These are phyloP conservation scores for Fusarium goolgardi DNA, from an alignment of 2,329 filamentous ascomycete genomes.

Conservation along the genomic window DNA sequence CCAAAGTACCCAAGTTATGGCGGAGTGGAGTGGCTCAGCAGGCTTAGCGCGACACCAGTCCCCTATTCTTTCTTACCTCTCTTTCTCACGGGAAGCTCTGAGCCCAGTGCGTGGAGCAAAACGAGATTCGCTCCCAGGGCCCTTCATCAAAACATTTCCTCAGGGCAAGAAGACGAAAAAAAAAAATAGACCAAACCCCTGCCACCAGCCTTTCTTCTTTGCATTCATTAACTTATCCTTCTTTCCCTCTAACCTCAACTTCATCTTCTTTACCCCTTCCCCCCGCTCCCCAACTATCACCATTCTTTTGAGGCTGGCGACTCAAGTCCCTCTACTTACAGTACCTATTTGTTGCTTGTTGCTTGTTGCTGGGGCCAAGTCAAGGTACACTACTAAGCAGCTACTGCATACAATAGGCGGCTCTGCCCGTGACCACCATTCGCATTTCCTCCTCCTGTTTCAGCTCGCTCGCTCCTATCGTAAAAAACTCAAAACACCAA, in stretches of 20 bases:
- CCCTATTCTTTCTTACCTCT: constrained; percentile 48
- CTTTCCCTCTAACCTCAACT: constrained; percentile 42
- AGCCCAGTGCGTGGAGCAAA: constrained; percentile 43
- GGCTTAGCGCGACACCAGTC: constrained; percentile 47
- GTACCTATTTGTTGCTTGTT: constrained; percentile 43
- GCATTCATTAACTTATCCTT: constrained; percentile 41
- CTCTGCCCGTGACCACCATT: constrained; percentile 46
- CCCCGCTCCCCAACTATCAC: constrained; percentile 45
- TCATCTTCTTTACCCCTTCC: constrained; percentile 39
- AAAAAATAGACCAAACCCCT: constrained; percentile 41
- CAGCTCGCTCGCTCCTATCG: constrained; percentile 46
- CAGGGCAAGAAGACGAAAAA: constrained; percentile 25
- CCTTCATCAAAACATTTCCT: constrained; percentile 48
- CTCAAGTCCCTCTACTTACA: constrained; percentile 41
- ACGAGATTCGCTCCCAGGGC: constrained; percentile 44
- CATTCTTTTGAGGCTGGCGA: constrained; percentile 50
- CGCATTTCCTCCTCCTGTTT: constrained; percentile 46
- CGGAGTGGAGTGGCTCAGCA: constrained; percentile 50
- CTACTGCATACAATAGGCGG: constrained; percentile 28
- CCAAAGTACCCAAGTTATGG: constrained; percentile 39
- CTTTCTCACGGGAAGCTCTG: constrained; percentile 34
- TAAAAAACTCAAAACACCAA: constrained; percentile 40
- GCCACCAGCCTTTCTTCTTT: constrained; percentile 38
- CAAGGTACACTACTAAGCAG: constrained; percentile 17
- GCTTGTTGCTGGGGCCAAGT: constrained; percentile 43